Percentiles rank a stretch among this genome's conserved stretches.
Conservation (phyloP, 306 rosid species). For the Morella rubra region DNA sequence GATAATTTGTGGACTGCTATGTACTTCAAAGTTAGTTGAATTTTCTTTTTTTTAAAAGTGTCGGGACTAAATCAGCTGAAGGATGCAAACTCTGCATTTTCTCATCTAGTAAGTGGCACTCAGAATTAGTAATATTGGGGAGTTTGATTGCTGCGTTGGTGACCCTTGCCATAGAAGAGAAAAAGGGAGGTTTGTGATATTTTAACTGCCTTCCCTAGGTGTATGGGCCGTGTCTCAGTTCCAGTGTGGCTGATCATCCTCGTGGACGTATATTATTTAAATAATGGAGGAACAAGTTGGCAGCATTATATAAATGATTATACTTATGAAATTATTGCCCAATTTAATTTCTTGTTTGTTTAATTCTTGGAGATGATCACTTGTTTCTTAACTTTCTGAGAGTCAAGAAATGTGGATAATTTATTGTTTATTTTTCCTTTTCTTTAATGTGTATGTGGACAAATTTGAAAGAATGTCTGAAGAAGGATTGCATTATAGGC, state of each 20-base stretch:
- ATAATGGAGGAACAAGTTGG: not conserved
- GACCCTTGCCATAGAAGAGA: not conserved
- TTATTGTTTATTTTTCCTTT: not conserved
- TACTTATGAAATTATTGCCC: not conserved
- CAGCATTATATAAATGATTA: not conserved
- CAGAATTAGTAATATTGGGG: not conserved
- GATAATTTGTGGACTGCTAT: not conserved
- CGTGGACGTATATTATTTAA: too few species aligned
- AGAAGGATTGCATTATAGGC: not conserved
- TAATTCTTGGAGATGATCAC: not conserved
- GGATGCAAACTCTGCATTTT: not conserved
- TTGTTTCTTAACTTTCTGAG: not conserved
- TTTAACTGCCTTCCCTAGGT: too few species aligned
- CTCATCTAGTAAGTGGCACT: not conserved
- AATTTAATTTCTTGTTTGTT: not conserved
- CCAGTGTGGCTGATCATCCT: too few species aligned
- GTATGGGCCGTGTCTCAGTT: too few species aligned
- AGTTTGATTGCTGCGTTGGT: not conserved
- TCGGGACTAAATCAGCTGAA: not conserved
- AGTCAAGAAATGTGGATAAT: too few species aligned
- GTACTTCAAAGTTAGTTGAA: not conserved
- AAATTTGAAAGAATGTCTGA: not conserved
- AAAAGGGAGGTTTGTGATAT: too few species aligned
- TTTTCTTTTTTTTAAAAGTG: too few species aligned
- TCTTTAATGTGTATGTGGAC: not conserved